These are phyloP conservation scores for Pichia exigua DNA, from an alignment of 805 yeast genomes.

Conservation along the genomic window DNA sequence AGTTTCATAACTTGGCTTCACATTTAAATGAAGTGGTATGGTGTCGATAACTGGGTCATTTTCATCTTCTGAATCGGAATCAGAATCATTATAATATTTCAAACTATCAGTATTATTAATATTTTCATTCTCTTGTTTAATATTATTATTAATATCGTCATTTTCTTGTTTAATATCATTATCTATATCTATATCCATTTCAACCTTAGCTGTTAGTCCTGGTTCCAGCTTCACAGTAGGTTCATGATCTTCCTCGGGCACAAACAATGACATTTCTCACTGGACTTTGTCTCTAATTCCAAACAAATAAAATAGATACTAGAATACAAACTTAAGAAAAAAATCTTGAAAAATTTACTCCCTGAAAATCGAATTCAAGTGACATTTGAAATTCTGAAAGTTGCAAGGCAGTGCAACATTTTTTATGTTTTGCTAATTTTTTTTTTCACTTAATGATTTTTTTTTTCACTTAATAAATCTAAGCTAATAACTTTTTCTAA, in stretches of 20 bases:
- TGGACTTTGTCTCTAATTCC: not conserved
- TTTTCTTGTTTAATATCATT: slow-evolving; percentile 1
- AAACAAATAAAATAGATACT: not conserved
- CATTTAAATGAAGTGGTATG: slow-evolving; percentile 46
- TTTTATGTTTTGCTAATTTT: not conserved
- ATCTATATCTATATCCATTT: slow-evolving; percentile 1
- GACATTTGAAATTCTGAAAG: no score
- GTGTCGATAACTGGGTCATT: slow-evolving; percentile 58
- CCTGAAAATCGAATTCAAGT: no score
- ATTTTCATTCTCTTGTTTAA: slow-evolving; percentile 4
- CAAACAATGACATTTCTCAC: slow-evolving; percentile 11
- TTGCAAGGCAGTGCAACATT: not conserved
- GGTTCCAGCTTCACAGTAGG: slow-evolving; percentile 1
- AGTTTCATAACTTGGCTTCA: not conserved
- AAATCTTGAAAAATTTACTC: not conserved
- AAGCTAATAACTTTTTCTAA: no score
- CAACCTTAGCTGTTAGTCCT: slow-evolving; percentile 18
- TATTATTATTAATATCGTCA: slow-evolving; percentile 1
- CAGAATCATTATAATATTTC: slow-evolving; percentile 1
- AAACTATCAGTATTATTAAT: no score
- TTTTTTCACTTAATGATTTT: not conserved
- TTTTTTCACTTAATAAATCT: not conserved
- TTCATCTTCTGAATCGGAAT: slow-evolving; percentile 26
- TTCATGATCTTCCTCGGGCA: slow-evolving; percentile 6
- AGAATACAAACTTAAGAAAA: not conserved